A percentile compares a stretch with the other conserved stretches of the same genome.
Conservation (phyloP, 345 rosid genomes). For the Gossypium stocksii region DNA sequence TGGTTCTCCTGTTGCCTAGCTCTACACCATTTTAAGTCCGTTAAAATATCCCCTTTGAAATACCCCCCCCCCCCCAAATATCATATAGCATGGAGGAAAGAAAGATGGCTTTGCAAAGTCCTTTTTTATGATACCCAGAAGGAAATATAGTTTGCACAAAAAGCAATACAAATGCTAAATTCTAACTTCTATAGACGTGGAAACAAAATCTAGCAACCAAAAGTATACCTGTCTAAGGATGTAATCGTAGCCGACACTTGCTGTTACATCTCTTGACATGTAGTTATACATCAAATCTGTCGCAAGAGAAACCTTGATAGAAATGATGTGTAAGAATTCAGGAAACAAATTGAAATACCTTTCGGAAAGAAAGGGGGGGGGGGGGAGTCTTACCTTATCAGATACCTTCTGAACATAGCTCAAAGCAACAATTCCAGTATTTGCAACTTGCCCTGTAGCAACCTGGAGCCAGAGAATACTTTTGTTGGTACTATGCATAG, state of each 20-base stretch:
- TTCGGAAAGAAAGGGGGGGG: too few species aligned
- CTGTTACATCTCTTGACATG: constrained; percentile 77
- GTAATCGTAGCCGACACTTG: constrained; percentile 95
- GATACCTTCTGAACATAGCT: constrained; percentile 97
- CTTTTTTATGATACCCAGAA: not conserved
- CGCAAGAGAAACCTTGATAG: constrained; percentile 75
- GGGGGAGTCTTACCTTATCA: constrained; percentile 58
- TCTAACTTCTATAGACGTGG: not conserved
- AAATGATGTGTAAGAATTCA: constrained; percentile 10
- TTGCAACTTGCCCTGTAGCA: constrained; percentile 91
- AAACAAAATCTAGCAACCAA: not conserved
- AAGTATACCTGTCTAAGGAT: constrained; percentile 82
- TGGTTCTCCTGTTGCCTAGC: too few species aligned
- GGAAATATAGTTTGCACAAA: not conserved
- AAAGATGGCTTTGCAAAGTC: not conserved
- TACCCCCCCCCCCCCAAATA: too few species aligned
- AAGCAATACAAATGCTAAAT: not conserved
- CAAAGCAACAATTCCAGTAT: constrained; percentile 78
- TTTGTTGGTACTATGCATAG: not conserved
- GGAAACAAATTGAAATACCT: not conserved
- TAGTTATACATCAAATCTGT: constrained; percentile 86
- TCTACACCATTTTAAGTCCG: too few species aligned
- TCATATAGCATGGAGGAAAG: not conserved
- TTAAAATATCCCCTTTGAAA: too few species aligned
- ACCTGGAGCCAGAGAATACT: constrained; percentile 43